Evolutionary conservation across 2,329 filamentous ascomycete species (phyloP).

Genomic region (Clonostachys solani): DNA sequence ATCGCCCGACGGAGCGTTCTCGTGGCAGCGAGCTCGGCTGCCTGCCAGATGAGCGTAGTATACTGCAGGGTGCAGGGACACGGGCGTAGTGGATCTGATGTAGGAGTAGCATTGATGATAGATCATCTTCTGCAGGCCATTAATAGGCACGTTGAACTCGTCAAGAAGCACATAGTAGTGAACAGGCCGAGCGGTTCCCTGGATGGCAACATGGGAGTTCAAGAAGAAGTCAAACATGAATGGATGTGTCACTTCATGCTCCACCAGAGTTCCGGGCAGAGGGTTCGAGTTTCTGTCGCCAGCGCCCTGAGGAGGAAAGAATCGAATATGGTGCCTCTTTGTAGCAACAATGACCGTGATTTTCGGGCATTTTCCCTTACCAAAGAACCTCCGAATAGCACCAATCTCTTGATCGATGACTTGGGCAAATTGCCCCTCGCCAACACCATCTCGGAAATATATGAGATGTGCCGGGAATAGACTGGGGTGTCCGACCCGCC

Average conservation of each 20-base stretch:
- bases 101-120: conserved; percentile 97
- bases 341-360: conserved; percentile 85
- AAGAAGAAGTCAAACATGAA: conserved; percentile 85
- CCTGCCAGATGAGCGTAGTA: conserved; percentile 95
- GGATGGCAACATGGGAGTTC: conserved; percentile 67
- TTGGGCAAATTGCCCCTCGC: conserved; percentile 77
- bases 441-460: conserved; percentile 91
- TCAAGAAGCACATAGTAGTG: conserved; percentile 90
- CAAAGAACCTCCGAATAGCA: conserved; percentile 62
- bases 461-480: conserved; percentile 66
- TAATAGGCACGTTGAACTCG: conserved; percentile 63
- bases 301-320: conserved; percentile 64
- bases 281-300: conserved; percentile 77
- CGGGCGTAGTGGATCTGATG: conserved; percentile 84
- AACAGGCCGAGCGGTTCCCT: conserved; percentile 88
- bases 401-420: conserved; percentile 76
- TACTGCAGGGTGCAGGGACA: conserved; percentile 83
- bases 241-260: conserved; percentile 85
- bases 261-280: conserved; percentile 81
- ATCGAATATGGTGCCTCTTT: conserved; percentile 91
- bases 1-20: conserved; percentile 42
- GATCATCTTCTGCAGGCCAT: conserved; percentile 79
- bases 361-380: conserved; percentile 48
- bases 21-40: conserved; percentile 73
- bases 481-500: conserved; percentile 50